Percentiles rank a stretch among this genome's conserved stretches.
phyloP scores from a whole-genome alignment of 2,329 filamentous ascomycete species.

The Gyromitra esculenta region DNA sequence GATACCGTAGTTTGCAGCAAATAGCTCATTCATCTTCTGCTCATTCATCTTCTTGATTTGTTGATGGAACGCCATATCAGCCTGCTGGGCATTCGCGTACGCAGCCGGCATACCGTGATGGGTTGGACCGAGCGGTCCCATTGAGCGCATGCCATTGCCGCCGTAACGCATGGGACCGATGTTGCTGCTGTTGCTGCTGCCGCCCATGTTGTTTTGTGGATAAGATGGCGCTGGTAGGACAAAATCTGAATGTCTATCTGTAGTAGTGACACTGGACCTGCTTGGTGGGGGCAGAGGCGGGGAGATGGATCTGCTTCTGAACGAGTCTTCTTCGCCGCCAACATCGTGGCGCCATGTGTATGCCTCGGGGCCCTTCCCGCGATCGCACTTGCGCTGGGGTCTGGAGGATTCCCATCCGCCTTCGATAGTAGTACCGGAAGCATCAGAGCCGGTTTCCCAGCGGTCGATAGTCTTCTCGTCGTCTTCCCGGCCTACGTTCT shows the following conservation, averaged over 20 bases:
- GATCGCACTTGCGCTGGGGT: conserved; percentile 26
- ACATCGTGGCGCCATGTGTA: conserved; percentile 47
- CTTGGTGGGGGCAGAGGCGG: conserved; percentile 46
- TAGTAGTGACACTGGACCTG: conserved; percentile 50
- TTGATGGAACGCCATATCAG: conserved; percentile 46
- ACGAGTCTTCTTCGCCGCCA: conserved; percentile 27
- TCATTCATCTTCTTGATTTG: conserved; percentile 45
- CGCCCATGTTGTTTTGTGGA: conserved; percentile 26
- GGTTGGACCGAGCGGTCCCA: conserved; percentile 51
- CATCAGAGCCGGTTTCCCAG: conserved; percentile 46
- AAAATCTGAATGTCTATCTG: conserved; percentile 48
- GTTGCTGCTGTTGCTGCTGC: conserved; percentile 41
- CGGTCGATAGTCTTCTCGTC: conserved; percentile 28
- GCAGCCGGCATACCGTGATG: conserved; percentile 14
- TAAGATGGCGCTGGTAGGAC: conserved; percentile 44
- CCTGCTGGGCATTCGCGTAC: conserved; percentile 26
- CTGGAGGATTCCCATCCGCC: conserved; percentile 27
- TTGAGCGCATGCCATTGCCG: conserved; percentile 43
- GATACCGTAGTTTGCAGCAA: conserved; percentile 30
- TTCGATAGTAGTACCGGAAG: conserved; percentile 25
- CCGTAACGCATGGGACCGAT: conserved; percentile 49
- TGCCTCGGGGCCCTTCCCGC: conserved; percentile 41
- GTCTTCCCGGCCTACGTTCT: conserved; percentile 24
- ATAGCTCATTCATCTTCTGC: conserved; percentile 38
- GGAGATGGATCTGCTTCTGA: conserved; percentile 43